Evolutionary conservation across 208 protist genomes (phyloP), one percentile per base, ranked within the genome.

Genomic region (Lotmaria passim): DNA sequence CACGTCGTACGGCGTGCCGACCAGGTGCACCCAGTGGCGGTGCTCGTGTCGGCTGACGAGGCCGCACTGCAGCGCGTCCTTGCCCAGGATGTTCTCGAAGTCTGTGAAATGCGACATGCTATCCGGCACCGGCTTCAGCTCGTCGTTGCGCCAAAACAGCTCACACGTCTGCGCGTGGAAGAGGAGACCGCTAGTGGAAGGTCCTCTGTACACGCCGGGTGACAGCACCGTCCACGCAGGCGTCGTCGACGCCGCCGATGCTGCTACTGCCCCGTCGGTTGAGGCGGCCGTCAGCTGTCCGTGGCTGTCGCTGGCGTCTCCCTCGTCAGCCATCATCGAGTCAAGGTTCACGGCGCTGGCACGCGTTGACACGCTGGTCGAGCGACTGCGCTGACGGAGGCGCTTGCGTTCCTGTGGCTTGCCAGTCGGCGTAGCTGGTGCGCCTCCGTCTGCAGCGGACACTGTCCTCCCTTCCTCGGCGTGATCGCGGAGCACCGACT

Each of bases 81-180:
- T 81, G 39, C 88, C 88, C 17, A 94, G 72, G n/a, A 95, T 80
- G 46, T 86, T 87, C 52, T 92, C 86, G 56, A 87, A 95, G 68
- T 95, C 90, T 14, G 85, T 82, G 78, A 89, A 93, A 68, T 92
- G 87, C 26, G 87, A 91, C 90, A 95, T 95, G 72, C 74, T 91
- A 51, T 95, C 90, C 19, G 90, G 90, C 6, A 95, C 87, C 0
- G 87, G 90, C 47, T 83, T 82, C 36, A 95, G 81, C 64, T 89
- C 87, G 33, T 95, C 77, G 60, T 92, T 86, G 55, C 83, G 85
- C 90, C 90, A 95, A 63, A 93, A 89, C 7, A 95, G 68, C 69
- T 95, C 90, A 51, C 82, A 83, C 15, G 80, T 88, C 58, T 93
- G 87, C 8, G 82, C 62, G 60, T 95, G 81, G 58, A 95, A 90